Base-by-base conservation (phyloP, 257 asterid species). In the Haberlea rhodopensis region DNA sequence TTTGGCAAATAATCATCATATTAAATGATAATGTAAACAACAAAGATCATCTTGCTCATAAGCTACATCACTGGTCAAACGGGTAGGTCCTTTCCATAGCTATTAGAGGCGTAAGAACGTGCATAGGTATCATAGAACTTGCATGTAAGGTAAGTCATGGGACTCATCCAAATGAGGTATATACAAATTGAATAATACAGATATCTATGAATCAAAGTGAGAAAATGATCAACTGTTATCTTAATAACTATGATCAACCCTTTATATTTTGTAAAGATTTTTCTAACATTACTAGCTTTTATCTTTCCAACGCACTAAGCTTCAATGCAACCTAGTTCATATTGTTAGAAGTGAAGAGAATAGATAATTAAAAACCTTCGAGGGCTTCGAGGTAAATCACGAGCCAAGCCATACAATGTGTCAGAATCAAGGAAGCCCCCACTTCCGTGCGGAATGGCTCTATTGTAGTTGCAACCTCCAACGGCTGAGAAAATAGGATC, bases 361-460 rank as follows among this genome's bases (percentile, higher is more conserved):
- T 6, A 6, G 24, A 52, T 69, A 67, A 64, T 51, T 32, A 24
- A 22, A 27, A 58, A 84, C 95, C 97, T 86, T 28, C 95, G 82
- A 57, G 95, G 92, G 62, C 96, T 83, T 45, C 88, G 83, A n/a
- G 98, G 95, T 72, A 91, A 58, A 62, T 81, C 70, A 37, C 90
- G 91, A 55, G 91, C 91, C 28, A 86, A 72, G 0, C 98, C 98
- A 6, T 85, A 91, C 2, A 91, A 73, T 26, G 94, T 91, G 64
- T 91, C 98, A 0, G 98, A 88, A 72, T 91, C 98, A 0, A 91
- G 73, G 57, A 78, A 82, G 62, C 98, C 98, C 9, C 96, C 95
- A 37, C 87, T 73, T 5, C 96, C 96, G 34, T 82, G 88, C 31
- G 96, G 95, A 57, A 91, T 88, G 70, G 74, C 95, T 74, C 79